Conservation (phyloP, 495 filamentous ascomycete species). For the Hyaloscypha hepaticicola region DNA sequence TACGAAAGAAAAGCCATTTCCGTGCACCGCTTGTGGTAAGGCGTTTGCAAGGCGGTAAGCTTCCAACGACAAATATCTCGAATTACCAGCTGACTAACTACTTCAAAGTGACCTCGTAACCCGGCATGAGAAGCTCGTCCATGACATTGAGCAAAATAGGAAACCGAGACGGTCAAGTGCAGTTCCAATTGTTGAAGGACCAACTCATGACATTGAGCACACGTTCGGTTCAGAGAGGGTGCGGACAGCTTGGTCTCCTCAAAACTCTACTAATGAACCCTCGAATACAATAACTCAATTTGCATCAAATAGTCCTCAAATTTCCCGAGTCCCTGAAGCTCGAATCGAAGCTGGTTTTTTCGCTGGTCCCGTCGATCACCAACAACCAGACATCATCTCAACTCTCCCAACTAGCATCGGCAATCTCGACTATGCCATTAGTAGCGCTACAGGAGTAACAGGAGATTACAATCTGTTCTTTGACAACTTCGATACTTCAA, state of each 20-base stretch:
- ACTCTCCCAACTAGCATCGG: background rate
- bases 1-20: conserved; percentile 60
- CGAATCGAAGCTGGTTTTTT: background rate
- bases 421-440: background rate
- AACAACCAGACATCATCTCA: background rate
- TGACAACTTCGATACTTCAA: conserved; percentile 46
- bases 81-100: conserved; percentile 42
- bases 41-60: conserved; percentile 57
- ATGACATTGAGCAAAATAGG: conserved; percentile 29
- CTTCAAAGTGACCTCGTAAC: conserved; percentile 67
- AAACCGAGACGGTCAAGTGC: background rate
- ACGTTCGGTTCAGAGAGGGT: background rate
- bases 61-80: background rate
- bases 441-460: conserved; percentile 20
- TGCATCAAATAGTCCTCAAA: background rate
- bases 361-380: background rate
- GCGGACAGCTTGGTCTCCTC: background rate
- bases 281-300: background rate
- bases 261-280: background rate
- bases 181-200: background rate
- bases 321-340: background rate
- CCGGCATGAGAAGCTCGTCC: conserved; percentile 71
- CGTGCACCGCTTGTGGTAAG: conserved; percentile 52
- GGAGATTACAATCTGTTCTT: conserved; percentile 54
- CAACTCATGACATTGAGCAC: background rate